Evolutionary conservation across 306 rosid species (phyloP).

Genomic region (Vicia sativa): DNA sequence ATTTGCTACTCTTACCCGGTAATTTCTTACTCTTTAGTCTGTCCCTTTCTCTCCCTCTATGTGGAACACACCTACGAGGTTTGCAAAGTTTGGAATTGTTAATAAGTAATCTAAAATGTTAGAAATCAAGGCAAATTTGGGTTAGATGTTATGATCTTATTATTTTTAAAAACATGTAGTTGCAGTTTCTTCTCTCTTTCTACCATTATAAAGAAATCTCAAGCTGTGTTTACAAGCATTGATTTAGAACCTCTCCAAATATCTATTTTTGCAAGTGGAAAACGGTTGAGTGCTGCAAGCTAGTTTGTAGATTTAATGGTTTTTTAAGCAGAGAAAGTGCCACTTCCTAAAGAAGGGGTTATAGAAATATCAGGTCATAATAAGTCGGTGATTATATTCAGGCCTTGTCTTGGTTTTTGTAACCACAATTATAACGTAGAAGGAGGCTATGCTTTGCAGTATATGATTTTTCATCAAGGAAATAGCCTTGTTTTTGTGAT

Average conservation of each 20-base stretch:
- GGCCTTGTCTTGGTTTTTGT: background rate
- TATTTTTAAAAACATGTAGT: background rate
- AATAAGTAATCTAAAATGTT: background rate
- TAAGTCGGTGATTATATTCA: background rate
- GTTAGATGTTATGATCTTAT: conserved; percentile 1
- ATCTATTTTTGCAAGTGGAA: background rate
- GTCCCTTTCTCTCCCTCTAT: background rate
- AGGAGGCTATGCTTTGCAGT: background rate
- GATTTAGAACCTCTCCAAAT: conserved; percentile 10
- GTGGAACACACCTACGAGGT: conserved; percentile 21
- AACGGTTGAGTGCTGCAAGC: background rate
- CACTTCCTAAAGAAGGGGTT: background rate
- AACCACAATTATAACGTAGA: background rate
- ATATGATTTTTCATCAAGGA: conserved; percentile 8
- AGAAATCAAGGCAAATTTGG: conserved; percentile 20
- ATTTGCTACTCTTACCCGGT: background rate
- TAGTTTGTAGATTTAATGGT: background rate
- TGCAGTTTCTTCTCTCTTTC: conserved; percentile 7
- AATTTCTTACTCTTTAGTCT: background rate
- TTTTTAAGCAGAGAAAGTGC: conserved; percentile 9
- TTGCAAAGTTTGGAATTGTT: conserved; percentile 12
- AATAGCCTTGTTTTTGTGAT: conserved; percentile 1
- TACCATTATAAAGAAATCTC: conserved; percentile 7
- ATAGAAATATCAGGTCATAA: conserved; percentile 5
- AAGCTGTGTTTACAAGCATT: conserved; percentile 17